phyloP scores from a whole-genome alignment of 2,329 filamentous ascomycete genomes.

The Coleophoma eucalyptorum region DNA sequence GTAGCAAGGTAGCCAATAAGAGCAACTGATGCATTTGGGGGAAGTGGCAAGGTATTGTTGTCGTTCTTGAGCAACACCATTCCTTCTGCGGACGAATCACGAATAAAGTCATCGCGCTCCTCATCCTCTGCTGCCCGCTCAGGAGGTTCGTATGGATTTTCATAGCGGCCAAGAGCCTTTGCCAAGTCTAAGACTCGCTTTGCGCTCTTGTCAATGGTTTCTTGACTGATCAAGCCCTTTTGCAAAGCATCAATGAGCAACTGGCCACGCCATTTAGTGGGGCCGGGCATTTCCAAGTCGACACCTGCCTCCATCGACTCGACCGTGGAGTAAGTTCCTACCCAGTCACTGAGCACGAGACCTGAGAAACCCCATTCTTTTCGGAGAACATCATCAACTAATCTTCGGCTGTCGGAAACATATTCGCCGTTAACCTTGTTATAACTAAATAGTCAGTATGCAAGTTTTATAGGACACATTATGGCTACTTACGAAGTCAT shows the following conservation, averaged over 20 bases:
- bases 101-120: slow-evolving; percentile 35
- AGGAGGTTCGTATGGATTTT: not conserved
- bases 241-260: slow-evolving; percentile 8
- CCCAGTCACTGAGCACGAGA: slow-evolving; percentile 29
- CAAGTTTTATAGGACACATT: not conserved
- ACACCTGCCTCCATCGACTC: slow-evolving; percentile 23
- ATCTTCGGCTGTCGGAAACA: slow-evolving; percentile 19
- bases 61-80: slow-evolving; percentile 22
- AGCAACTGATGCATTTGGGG: not conserved
- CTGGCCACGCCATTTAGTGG: slow-evolving; percentile 15
- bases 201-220: slow-evolving; percentile 6
- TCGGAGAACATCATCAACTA: slow-evolving; percentile 25
- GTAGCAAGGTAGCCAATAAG: not conserved
- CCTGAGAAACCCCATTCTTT: slow-evolving; percentile 27
- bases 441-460: slow-evolving; percentile 16
- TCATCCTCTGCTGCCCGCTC: slow-evolving; percentile 11
- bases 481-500: slow-evolving; percentile 17
- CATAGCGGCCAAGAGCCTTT: not conserved
- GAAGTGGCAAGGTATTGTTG: slow-evolving; percentile 16
- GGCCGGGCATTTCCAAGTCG: slow-evolving; percentile 31
- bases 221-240: not conserved
- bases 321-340: slow-evolving; percentile 23
- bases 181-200: slow-evolving; percentile 4
- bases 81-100: slow-evolving; percentile 25
- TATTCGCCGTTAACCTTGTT: slow-evolving; percentile 26